Percentiles rank a stretch among this genome's conserved stretches.
These are phyloP conservation scores for Pleurotus djamor DNA, from an alignment of 768 basidiomycete genomes.

Conservation along the genomic window DNA sequence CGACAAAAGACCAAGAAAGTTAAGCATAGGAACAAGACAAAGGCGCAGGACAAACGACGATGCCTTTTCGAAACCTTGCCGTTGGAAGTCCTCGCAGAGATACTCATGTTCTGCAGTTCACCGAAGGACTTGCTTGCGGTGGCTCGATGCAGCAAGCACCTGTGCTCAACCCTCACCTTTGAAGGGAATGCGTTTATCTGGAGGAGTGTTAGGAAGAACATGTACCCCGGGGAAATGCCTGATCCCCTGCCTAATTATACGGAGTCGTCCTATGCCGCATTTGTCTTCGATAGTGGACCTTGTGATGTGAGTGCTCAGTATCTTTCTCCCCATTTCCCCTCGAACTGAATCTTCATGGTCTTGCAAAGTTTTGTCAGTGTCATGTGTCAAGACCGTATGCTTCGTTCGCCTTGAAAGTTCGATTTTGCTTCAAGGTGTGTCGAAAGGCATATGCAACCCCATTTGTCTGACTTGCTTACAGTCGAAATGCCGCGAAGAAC, in stretches of 20 bases:
- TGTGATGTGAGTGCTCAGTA: slow-evolving; percentile 45
- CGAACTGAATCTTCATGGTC: not conserved
- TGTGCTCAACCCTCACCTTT: slow-evolving; percentile 47
- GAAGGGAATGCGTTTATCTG: slow-evolving; percentile 55
- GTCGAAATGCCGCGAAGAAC: not conserved
- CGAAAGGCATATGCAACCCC: not conserved
- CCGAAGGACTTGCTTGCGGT: slow-evolving; percentile 58
- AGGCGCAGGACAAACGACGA: not conserved
- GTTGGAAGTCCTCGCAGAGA: slow-evolving; percentile 62
- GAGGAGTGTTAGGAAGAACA: slow-evolving; percentile 43
- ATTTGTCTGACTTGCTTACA: not conserved
- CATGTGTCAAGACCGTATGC: slow-evolving; percentile 32
- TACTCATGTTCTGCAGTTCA: slow-evolving; percentile 50
- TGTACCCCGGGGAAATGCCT: slow-evolving; percentile 17
- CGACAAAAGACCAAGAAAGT: not conserved
- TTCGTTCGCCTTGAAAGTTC: slow-evolving; percentile 46
- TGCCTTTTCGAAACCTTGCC: slow-evolving; percentile 36
- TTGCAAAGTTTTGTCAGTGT: slow-evolving; percentile 33
- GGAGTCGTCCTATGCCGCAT: slow-evolving; percentile 62
- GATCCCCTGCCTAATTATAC: slow-evolving; percentile 31
- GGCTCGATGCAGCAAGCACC: slow-evolving; percentile 52
- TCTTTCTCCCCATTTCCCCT: not conserved
- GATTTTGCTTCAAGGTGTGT: slow-evolving; percentile 39
- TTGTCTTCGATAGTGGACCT: slow-evolving; percentile 54
- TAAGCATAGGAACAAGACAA: not conserved